Conservation (phyloP, 2,329 filamentous ascomycete genomes). For the Didymella sp. region DNA sequence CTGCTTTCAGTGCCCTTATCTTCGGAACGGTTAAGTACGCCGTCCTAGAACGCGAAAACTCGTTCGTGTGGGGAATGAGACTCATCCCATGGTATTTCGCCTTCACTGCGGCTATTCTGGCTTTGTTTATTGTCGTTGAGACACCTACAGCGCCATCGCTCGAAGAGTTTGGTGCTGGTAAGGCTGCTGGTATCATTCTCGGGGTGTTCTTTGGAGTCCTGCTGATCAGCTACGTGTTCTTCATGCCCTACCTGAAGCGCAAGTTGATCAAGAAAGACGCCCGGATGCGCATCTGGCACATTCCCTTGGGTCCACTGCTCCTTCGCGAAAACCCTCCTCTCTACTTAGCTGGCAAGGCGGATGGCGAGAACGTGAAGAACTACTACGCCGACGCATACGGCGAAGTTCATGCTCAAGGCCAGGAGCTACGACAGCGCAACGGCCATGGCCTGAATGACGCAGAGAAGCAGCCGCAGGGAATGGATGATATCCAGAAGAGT, state of each 20-base stretch:
- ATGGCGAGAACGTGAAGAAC: conserved; percentile 48
- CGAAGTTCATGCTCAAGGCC: conserved; percentile 31
- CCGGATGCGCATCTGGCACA: conserved; percentile 36
- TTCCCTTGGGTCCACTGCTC: conserved; percentile 49
- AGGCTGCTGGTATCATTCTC: conserved; percentile 37
- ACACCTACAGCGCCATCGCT: conserved; percentile 45
- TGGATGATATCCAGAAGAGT: conserved; percentile 17
- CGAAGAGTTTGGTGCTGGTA: conserved; percentile 41
- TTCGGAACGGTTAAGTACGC: conserved; percentile 59
- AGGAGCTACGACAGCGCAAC: conserved; percentile 22
- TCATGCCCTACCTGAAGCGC: conserved; percentile 39
- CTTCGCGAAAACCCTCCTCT: conserved; percentile 50
- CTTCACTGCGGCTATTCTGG: conserved; percentile 57
- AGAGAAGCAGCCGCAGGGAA: conserved; percentile 11
- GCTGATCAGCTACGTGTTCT: conserved; percentile 35
- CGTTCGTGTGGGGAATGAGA: conserved; percentile 59
- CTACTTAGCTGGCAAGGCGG: conserved; percentile 51
- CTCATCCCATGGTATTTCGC: conserved; percentile 60
- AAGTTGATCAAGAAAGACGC: conserved; percentile 37
- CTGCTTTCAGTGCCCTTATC: conserved; percentile 57
- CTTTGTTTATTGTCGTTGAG: conserved; percentile 66
- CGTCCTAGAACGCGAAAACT: conserved; percentile 58
- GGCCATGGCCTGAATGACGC: conserved; percentile 10
- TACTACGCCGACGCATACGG: conserved; percentile 50
- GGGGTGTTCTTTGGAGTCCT: conserved; percentile 37